Percentiles rank a stretch among this genome's conserved stretches.
phyloP scores from a whole-genome alignment of 2,329 filamentous ascomycete genomes.

The Lithohypha guttulata region DNA sequence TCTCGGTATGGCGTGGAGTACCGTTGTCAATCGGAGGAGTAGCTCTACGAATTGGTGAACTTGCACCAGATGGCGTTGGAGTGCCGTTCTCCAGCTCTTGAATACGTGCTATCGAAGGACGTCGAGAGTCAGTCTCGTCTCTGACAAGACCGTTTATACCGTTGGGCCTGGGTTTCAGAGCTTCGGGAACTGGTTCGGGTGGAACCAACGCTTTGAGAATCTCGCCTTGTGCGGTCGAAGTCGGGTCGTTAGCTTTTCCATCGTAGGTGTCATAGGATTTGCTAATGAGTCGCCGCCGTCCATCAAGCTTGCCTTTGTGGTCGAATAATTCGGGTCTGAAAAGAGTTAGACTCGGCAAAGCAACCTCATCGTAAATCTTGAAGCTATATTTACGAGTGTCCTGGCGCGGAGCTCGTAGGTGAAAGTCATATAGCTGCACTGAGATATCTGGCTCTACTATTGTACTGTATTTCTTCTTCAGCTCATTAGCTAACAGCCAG shows the following conservation, averaged over 20 bases:
- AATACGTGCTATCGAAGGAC: slow-evolving; percentile 50
- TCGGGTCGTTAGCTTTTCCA: slow-evolving; percentile 79
- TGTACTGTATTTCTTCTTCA: slow-evolving; percentile 88
- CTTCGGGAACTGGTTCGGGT: slow-evolving; percentile 23
- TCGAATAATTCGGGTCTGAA: slow-evolving; percentile 84
- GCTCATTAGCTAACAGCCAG: slow-evolving; percentile 83
- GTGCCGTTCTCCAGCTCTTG: slow-evolving; percentile 59
- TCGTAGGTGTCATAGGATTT: slow-evolving; percentile 93
- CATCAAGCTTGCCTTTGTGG: slow-evolving; percentile 58
- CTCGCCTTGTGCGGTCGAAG: slow-evolving; percentile 70
- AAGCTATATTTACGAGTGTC: slow-evolving; percentile 88
- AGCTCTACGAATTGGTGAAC: slow-evolving; percentile 74
- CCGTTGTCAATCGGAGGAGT: slow-evolving; percentile 48
- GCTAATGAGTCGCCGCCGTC: slow-evolving; percentile 69
- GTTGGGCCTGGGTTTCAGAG: slow-evolving; percentile 21
- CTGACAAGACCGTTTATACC: slow-evolving; percentile 32
- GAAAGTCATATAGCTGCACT: slow-evolving; percentile 80
- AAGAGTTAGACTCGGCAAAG: slow-evolving; percentile 89
- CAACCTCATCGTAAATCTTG: slow-evolving; percentile 94
- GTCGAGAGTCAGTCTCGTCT: slow-evolving; percentile 52
- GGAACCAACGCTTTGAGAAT: slow-evolving; percentile 45
- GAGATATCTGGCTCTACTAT: slow-evolving; percentile 83
- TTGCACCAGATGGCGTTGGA: slow-evolving; percentile 73
- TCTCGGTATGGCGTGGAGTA: slow-evolving; percentile 29
- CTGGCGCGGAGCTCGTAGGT: slow-evolving; percentile 76